A percentile compares a stretch with the other conserved stretches of the same genome.
Conservation (phyloP, 257 asterid species). For the Dorcoceras hygrometricum region DNA sequence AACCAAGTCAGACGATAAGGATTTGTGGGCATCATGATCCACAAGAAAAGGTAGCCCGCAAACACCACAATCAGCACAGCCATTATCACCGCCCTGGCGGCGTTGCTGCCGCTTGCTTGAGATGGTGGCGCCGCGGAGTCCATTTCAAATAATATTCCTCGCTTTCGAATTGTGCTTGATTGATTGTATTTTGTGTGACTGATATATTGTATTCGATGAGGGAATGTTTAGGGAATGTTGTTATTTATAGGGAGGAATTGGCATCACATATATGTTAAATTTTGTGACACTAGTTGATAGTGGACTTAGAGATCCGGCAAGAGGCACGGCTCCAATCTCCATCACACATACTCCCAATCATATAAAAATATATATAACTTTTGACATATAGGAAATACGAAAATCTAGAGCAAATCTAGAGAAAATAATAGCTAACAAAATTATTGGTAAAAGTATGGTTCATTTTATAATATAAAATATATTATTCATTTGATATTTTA, state of each 20-base stretch:
- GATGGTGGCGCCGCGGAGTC: slow-evolving; percentile 15
- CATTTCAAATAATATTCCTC: neutral
- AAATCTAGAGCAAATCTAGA: neutral
- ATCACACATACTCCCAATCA: slow-evolving; percentile 1
- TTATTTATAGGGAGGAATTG: slow-evolving; percentile 25
- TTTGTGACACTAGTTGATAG: neutral
- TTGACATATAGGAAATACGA: too few species aligned
- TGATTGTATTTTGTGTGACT: neutral
- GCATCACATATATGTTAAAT: slow-evolving; percentile 8
- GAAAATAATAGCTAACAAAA: neutral
- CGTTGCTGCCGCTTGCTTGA: slow-evolving; percentile 28
- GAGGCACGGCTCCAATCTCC: slow-evolving; percentile 33
- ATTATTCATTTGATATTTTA: too few species aligned
- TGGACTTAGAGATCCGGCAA: slow-evolving; percentile 20
- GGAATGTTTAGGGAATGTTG: slow-evolving; percentile 26
- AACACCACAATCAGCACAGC: slow-evolving; percentile 34
- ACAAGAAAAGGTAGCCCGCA: slow-evolving; percentile 49
- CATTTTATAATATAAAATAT: too few species aligned
- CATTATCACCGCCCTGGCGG: slow-evolving; percentile 36
- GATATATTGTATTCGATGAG: slow-evolving; percentile 10
- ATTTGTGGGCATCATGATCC: slow-evolving; percentile 63
- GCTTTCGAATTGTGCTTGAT: neutral
- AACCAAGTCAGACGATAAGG: slow-evolving; percentile 44
- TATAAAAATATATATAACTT: neutral
- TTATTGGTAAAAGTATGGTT: neutral